Percentiles rank a stretch among this genome's conserved stretches.
Conservation (phyloP, 2,329 filamentous ascomycete genomes). For the Fusarium sp. region DNA sequence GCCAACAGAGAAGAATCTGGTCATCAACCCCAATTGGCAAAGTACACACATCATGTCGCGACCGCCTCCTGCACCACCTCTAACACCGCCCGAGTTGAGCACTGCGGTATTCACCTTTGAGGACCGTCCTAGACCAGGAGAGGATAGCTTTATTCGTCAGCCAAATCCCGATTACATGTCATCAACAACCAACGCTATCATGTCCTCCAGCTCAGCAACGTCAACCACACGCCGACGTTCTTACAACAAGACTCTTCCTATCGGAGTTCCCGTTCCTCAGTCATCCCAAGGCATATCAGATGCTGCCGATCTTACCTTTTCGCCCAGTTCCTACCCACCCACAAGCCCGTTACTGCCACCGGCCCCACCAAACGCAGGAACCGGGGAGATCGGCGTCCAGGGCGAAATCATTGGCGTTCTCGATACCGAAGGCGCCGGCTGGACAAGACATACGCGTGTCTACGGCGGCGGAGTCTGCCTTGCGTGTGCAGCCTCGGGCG, state of each 20-base stretch:
- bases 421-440: conserved; percentile 62
- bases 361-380: conserved; percentile 55
- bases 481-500: conserved; percentile 64
- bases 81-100: conserved; percentile 63
- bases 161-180: conserved; percentile 64
- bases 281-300: conserved; percentile 42
- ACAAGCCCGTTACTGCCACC: conserved; percentile 62
- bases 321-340: conserved; percentile 64
- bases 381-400: conserved; percentile 57
- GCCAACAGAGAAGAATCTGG: conserved; percentile 33
- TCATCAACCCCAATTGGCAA: conserved; percentile 48
- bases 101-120: conserved; percentile 59
- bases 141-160: conserved; percentile 60
- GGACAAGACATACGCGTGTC: conserved; percentile 70
- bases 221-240: conserved; percentile 57
- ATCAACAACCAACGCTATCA: conserved; percentile 49
- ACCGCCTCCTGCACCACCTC: conserved; percentile 61
- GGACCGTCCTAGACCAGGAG: conserved; percentile 48
- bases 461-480: conserved; percentile 70
- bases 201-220: conserved; percentile 48
- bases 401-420: conserved; percentile 65
- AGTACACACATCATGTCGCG: conserved; percentile 51
- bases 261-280: conserved; percentile 50
- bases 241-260: conserved; percentile 58
- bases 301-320: conserved; percentile 53